phyloP scores from a whole-genome alignment of 495 filamentous ascomycete species.

The Hypoxylon lenormandii region DNA sequence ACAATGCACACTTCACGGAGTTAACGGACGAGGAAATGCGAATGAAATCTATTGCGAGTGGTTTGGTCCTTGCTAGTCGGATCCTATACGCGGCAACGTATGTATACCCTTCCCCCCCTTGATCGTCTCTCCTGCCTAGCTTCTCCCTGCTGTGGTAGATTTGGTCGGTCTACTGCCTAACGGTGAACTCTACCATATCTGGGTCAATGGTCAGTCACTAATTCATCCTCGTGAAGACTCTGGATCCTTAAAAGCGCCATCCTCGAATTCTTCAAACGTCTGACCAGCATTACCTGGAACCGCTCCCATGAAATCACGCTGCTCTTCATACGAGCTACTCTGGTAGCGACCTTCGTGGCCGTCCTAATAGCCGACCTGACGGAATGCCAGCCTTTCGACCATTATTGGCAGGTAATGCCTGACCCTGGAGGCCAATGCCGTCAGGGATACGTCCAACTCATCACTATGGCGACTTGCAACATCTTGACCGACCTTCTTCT shows the following conservation, averaged over 20 bases:
- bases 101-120: constrained; percentile 48
- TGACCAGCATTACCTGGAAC: constrained; percentile 75
- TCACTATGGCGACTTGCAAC: constrained; percentile 88
- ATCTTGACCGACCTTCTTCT: constrained; percentile 88
- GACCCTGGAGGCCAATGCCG: constrained; percentile 88
- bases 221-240: constrained; percentile 66
- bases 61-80: constrained; percentile 72
- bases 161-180: neutral
- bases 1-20: constrained; percentile 71
- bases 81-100: constrained; percentile 78
- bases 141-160: neutral
- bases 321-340: constrained; percentile 75
- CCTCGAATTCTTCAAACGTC: constrained; percentile 86
- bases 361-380: constrained; percentile 82
- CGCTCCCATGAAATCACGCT: constrained; percentile 75
- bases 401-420: constrained; percentile 92
- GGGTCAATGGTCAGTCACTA: constrained; percentile 22
- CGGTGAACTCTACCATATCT: neutral
- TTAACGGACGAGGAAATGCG: constrained; percentile 62
- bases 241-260: constrained; percentile 93
- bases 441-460: constrained; percentile 82
- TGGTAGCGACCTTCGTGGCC: constrained; percentile 79
- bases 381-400: constrained; percentile 84
- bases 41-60: constrained; percentile 69
- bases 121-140: neutral